phyloP scores from a whole-genome alignment of 305 asterid species.

The Fraxinus albicans region DNA sequence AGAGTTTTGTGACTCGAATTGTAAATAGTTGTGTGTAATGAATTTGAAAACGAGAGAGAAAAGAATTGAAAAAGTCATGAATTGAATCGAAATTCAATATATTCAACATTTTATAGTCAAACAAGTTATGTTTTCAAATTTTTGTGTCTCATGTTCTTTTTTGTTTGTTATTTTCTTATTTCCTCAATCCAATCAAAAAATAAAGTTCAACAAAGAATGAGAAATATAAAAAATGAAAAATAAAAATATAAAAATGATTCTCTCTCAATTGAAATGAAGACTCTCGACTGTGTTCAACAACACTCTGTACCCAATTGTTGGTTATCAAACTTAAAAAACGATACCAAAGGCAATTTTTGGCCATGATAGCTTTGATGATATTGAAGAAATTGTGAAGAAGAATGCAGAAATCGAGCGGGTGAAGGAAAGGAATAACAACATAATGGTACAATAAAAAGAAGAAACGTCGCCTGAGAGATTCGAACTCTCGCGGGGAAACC shows the following conservation, averaged over 20 bases:
- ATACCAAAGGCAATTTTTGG: not conserved
- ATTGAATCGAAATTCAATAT: not conserved
- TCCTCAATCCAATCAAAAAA: not conserved
- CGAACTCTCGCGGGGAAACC: slow-evolving; percentile 99
- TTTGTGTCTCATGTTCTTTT: not conserved
- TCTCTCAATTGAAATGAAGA: not conserved
- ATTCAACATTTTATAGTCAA: not conserved
- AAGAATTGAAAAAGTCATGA: not conserved
- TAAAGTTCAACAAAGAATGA: not conserved
- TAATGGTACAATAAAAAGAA: not conserved
- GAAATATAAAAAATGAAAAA: not conserved
- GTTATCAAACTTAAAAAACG: not conserved
- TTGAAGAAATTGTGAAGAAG: not conserved
- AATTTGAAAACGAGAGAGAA: not conserved
- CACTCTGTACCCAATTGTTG: not conserved
- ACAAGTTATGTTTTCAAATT: not conserved
- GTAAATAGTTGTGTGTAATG: not conserved
- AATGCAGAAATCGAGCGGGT: not conserved
- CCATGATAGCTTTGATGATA: not conserved
- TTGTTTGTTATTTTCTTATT: not conserved
- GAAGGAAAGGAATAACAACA: not conserved
- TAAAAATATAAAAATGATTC: not conserved
- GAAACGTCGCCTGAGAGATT: slow-evolving; percentile 9
- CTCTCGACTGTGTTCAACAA: not conserved
- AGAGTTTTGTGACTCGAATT: not conserved